phyloP scores from a whole-genome alignment of 2,329 filamentous ascomycete genomes.

The Aspergillus sp. region DNA sequence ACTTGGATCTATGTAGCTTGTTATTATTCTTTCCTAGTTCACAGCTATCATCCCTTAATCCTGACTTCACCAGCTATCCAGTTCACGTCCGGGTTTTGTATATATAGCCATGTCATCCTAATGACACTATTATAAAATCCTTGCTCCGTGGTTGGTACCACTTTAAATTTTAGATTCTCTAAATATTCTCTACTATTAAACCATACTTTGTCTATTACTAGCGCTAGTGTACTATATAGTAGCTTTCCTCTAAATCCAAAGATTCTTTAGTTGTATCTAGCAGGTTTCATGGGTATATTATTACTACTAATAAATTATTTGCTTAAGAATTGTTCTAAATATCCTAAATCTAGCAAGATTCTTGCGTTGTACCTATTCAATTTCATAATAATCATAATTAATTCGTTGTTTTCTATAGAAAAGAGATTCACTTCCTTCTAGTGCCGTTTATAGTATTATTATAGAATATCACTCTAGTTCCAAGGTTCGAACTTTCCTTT shows the following conservation, averaged over 20 bases:
- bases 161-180: neutral
- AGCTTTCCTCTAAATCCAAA: neutral
- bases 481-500: too few species aligned
- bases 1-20: too few species aligned
- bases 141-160: neutral
- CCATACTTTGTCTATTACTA: neutral
- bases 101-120: neutral
- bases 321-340: conserved; percentile 1
- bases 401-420: neutral
- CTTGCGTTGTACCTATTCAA: neutral
- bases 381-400: neutral
- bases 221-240: neutral
- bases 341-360: neutral
- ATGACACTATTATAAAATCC: conserved; percentile 2
- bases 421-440: neutral
- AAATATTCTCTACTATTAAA: neutral
- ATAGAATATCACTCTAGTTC: too few species aligned
- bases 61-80: too few species aligned
- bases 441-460: neutral
- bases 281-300: neutral
- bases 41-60: too few species aligned
- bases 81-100: too few species aligned
- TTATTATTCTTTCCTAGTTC: too few species aligned
- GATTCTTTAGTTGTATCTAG: neutral
- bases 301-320: neutral